Conservation (phyloP, 345 rosid species). For the Ricinus communis region DNA sequence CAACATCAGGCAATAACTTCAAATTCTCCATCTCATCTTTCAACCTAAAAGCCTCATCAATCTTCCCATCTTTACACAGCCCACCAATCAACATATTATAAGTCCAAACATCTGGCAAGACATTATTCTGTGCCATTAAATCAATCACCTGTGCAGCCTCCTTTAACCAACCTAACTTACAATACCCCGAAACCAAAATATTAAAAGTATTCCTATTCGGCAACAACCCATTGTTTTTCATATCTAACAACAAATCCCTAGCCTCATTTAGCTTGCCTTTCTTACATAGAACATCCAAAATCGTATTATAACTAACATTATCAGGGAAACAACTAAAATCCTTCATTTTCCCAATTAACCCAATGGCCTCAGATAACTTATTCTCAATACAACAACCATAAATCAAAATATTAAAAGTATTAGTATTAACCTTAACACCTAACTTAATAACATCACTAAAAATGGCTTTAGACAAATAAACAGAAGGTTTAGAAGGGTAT, state of each 20-base stretch:
- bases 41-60: constrained; percentile 59
- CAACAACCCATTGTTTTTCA: constrained; percentile 59
- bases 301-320: constrained; percentile 65
- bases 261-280: constrained; percentile 71
- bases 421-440: constrained; percentile 48
- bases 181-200: constrained; percentile 64
- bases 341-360: constrained; percentile 52
- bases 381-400: constrained; percentile 68
- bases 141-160: constrained; percentile 69
- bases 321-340: constrained; percentile 59
- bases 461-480: constrained; percentile 47
- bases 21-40: constrained; percentile 65
- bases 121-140: constrained; percentile 56
- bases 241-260: constrained; percentile 59
- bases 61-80: constrained; percentile 51
- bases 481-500: constrained; percentile 58
- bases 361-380: constrained; percentile 51
- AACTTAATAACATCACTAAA: constrained; percentile 50
- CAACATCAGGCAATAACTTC: constrained; percentile 68
- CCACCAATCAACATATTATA: constrained; percentile 70
- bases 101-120: constrained; percentile 63
- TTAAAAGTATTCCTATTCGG: constrained; percentile 62
- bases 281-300: constrained; percentile 67
- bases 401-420: constrained; percentile 65
- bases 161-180: constrained; percentile 68